Conservation (phyloP, 2,329 filamentous ascomycete genomes). For the Sporothrix humicola region DNA sequence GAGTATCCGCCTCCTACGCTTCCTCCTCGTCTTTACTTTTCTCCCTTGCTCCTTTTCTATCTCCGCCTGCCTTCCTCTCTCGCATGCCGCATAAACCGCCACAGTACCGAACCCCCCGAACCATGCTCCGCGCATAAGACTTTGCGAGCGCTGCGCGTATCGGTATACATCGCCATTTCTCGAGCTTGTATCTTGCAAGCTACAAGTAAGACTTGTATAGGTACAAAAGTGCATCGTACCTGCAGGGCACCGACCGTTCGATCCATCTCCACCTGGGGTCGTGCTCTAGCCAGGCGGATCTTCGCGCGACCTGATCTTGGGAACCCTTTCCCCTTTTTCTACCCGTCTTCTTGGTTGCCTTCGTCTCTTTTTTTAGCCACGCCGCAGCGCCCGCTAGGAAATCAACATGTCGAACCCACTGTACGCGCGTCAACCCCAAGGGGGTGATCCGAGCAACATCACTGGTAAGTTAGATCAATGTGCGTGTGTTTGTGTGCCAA, state of each 20-base stretch:
- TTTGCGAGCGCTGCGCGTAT: constrained; percentile 25
- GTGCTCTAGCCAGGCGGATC: constrained; percentile 21
- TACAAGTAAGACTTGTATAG: background rate
- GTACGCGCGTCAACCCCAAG: constrained; percentile 35
- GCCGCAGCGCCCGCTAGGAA: background rate
- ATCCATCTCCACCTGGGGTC: constrained; percentile 18
- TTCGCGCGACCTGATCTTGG: constrained; percentile 16
- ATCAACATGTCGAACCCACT: constrained; percentile 36
- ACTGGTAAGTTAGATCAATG: constrained; percentile 31
- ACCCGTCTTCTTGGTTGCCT: background rate
- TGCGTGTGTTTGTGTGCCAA: background rate
- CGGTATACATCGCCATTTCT: constrained; percentile 17
- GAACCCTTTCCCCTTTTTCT: constrained; percentile 18
- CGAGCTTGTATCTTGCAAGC: background rate
- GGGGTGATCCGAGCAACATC: constrained; percentile 17
- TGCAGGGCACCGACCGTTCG: constrained; percentile 14
- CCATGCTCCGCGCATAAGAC: constrained; percentile 23
- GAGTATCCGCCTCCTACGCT: background rate
- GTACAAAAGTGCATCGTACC: background rate
- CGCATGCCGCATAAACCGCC: constrained; percentile 27
- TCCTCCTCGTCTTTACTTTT: background rate
- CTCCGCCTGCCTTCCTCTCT: background rate
- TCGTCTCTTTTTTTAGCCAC: constrained; percentile 25
- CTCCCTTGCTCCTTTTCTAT: background rate
- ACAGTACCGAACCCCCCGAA: background rate